Conservation (phyloP, 768 basidiomycete genomes). For the Psilocybe tampanensis region DNA sequence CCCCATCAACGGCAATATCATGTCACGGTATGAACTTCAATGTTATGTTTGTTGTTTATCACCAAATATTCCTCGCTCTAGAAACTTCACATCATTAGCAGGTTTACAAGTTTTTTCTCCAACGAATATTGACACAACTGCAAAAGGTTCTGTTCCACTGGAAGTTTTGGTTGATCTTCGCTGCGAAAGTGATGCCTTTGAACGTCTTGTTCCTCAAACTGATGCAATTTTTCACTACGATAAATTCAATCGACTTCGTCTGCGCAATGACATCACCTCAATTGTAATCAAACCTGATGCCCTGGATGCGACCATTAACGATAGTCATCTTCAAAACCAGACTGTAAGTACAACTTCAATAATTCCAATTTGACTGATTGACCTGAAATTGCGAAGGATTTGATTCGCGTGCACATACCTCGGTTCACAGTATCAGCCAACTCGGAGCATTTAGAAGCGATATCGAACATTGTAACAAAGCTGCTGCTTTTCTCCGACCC, state of each 20-base stretch:
- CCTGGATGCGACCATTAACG: constrained; percentile 32
- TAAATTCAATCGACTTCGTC: constrained; percentile 90
- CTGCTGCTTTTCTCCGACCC: constrained; percentile 91
- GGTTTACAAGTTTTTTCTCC: constrained; percentile 92
- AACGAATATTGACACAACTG: constrained; percentile 37
- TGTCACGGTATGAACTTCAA: constrained; percentile 64
- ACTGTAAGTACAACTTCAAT: constrained; percentile 24
- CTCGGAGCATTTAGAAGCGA: constrained; percentile 78
- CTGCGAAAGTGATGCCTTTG: constrained; percentile 81
- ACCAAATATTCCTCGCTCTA: constrained; percentile 27
- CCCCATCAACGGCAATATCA: constrained; percentile 81
- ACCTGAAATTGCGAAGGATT: constrained; percentile 54
- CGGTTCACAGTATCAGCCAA: constrained; percentile 87
- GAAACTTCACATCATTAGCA: constrained; percentile 76
- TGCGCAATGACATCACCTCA: constrained; percentile 71
- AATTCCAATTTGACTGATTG: neutral
- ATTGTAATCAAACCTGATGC: constrained; percentile 38
- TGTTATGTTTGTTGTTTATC: neutral
- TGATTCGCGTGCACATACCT: constrained; percentile 80
- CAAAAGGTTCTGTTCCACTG: constrained; percentile 72
- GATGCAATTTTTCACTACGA: constrained; percentile 87
- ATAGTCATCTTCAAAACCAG: constrained; percentile 36
- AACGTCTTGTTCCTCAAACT: constrained; percentile 89
- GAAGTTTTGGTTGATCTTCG: constrained; percentile 88
- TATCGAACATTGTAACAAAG: constrained; percentile 86